Conservation (phyloP, 148 eudicot genomes). For the Chenopodium album region DNA sequence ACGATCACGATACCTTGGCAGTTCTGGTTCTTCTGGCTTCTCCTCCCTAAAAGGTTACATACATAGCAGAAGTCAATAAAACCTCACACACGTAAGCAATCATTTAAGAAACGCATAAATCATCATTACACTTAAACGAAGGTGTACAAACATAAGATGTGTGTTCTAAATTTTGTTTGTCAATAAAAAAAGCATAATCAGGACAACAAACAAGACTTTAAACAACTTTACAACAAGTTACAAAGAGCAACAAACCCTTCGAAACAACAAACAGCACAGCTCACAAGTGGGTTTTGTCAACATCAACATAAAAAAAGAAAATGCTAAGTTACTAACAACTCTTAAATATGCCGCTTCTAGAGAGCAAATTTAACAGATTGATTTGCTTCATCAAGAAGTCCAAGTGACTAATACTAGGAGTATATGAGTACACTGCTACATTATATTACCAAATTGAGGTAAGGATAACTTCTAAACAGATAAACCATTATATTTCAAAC, state of each 20-base stretch:
- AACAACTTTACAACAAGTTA: neutral
- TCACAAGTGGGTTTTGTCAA: neutral
- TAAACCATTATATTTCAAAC: neutral
- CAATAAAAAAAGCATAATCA: neutral
- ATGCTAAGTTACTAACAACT: neutral
- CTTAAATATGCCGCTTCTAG: neutral
- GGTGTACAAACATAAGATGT: neutral
- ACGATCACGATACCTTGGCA: slow-evolving; percentile 82
- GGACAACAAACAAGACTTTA: neutral
- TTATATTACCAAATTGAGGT: neutral
- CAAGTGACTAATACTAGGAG: neutral
- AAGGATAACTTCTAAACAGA: neutral
- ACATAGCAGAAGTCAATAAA: neutral
- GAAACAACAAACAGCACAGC: neutral
- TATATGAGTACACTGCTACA: neutral
- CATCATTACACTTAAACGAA: neutral
- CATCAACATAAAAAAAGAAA: neutral
- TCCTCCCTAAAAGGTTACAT: slow-evolving; percentile 58
- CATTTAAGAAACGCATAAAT: neutral
- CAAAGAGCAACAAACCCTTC: neutral
- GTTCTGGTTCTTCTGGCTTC: slow-evolving; percentile 79
- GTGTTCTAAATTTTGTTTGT: neutral
- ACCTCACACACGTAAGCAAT: neutral
- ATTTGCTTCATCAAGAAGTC: neutral
- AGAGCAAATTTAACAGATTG: neutral